Conservation (phyloP, 805 yeast genomes). For the Barnettozyma populi region DNA sequence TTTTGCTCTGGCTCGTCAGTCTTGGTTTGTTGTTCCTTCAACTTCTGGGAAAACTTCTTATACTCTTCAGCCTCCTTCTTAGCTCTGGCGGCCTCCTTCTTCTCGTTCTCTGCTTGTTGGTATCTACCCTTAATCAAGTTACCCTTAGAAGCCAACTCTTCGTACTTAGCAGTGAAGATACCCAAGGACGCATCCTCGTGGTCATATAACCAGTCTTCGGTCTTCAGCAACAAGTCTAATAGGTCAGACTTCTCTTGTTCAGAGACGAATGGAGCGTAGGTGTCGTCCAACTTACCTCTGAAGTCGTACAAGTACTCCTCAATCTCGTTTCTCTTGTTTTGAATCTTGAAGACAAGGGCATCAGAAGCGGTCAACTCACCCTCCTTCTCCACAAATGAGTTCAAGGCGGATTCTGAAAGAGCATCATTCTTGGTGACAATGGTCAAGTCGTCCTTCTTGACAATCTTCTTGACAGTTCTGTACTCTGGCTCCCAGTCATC, state of each 20-base stretch:
- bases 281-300: slow-evolving; percentile 94
- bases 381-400: slow-evolving; percentile 74
- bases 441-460: slow-evolving; percentile 77
- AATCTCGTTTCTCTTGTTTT: slow-evolving; percentile 95
- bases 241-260: slow-evolving; percentile 85
- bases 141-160: slow-evolving; percentile 92
- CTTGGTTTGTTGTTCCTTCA: slow-evolving; percentile 26
- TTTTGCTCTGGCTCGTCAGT: slow-evolving; percentile 16
- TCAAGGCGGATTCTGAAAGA: slow-evolving; percentile 49
- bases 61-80: slow-evolving; percentile 82
- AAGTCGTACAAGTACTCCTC: slow-evolving; percentile 98
- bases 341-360: slow-evolving; percentile 96
- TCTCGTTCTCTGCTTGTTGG: slow-evolving; percentile 90
- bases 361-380: slow-evolving; percentile 80
- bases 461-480: slow-evolving; percentile 86
- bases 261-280: slow-evolving; percentile 80
- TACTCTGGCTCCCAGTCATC: slow-evolving; percentile 82
- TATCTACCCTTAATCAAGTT: slow-evolving; percentile 95
- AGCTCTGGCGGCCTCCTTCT: slow-evolving; percentile 80
- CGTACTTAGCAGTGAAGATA: slow-evolving; percentile 94
- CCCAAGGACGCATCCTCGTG: slow-evolving; percentile 97
- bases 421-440: slow-evolving; percentile 60
- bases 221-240: slow-evolving; percentile 63
- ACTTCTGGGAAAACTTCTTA: slow-evolving; percentile 28
- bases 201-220: slow-evolving; percentile 98